Percentiles rank a stretch among this genome's conserved stretches.
These are phyloP conservation scores for Pyrrhoderma noxium DNA, from an alignment of 1,284 basidiomycete genomes.

Conservation along the genomic window DNA sequence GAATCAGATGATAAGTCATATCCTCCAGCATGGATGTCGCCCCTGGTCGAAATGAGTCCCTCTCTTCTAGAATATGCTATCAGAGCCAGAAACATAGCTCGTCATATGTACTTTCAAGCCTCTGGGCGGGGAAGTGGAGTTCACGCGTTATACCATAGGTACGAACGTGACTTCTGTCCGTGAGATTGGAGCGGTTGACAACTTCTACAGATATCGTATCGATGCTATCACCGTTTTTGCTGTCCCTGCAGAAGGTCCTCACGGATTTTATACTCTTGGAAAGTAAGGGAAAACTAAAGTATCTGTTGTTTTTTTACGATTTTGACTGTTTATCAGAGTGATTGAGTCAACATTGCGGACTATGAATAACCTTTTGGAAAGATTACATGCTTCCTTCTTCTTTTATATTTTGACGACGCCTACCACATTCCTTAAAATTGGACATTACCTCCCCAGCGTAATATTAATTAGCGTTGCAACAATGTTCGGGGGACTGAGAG, in stretches of 20 bases:
- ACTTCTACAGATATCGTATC: constrained; percentile 69
- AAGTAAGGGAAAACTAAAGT: constrained; percentile 39
- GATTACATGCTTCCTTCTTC: constrained; percentile 93
- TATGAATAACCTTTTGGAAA: constrained; percentile 87
- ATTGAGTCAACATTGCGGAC: constrained; percentile 84
- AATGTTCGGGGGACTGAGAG: constrained; percentile 71
- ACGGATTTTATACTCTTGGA: constrained; percentile 92
- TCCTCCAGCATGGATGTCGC: constrained; percentile 40
- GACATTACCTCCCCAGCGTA: constrained; percentile 80
- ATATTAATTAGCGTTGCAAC: constrained; percentile 76
- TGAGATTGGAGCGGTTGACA: not conserved
- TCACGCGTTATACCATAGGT: constrained; percentile 76
- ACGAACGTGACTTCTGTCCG: constrained; percentile 19
- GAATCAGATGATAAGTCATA: constrained; percentile 32
- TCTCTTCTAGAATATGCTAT: constrained; percentile 47
- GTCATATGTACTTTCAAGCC: constrained; percentile 64
- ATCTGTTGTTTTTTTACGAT: not conserved
- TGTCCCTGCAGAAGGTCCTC: constrained; percentile 82
- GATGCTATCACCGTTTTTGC: constrained; percentile 91
- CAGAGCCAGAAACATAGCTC: constrained; percentile 54
- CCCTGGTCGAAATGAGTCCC: constrained; percentile 33
- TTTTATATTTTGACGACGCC: constrained; percentile 82
- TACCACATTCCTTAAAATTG: constrained; percentile 81
- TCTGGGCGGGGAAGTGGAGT: constrained; percentile 67
- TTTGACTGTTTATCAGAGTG: constrained; percentile 37